phyloP scores from a whole-genome alignment of 1,284 basidiomycete species.

The Stereum hirsutum region DNA sequence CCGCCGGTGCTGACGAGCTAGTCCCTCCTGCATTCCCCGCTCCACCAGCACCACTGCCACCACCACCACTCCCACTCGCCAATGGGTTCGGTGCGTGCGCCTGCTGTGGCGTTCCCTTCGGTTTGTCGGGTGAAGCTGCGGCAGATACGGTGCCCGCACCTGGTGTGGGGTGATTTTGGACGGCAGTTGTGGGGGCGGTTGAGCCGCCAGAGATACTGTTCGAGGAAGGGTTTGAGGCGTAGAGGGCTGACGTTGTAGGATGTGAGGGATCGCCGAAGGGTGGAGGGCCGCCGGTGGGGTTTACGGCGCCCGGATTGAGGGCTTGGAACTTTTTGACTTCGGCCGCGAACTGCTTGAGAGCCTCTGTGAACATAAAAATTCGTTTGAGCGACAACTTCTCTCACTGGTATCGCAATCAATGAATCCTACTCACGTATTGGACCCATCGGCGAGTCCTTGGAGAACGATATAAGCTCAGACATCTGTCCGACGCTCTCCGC shows the following conservation, averaged over 20 bases:
- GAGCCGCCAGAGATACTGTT: not conserved
- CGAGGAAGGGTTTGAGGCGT: slow-evolving; percentile 1
- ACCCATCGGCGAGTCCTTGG: slow-evolving; percentile 42
- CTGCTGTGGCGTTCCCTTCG: slow-evolving; percentile 34
- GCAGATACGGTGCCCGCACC: slow-evolving; percentile 34
- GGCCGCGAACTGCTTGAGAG: slow-evolving; percentile 32
- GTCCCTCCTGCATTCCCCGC: too few species aligned
- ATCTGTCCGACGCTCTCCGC: slow-evolving; percentile 71
- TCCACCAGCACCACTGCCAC: too few species aligned
- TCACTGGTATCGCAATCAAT: slow-evolving; percentile 1
- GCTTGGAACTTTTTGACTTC: slow-evolving; percentile 31
- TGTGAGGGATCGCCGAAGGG: too few species aligned
- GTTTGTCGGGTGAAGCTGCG: slow-evolving; percentile 22
- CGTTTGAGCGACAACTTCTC: not conserved
- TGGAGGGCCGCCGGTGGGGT: slow-evolving; percentile 1
- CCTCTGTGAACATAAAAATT: slow-evolving; percentile 18
- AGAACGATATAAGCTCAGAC: slow-evolving; percentile 63
- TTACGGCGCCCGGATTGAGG: slow-evolving; percentile 5
- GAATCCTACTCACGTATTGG: slow-evolving; percentile 58
- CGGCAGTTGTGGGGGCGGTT: slow-evolving; percentile 5
- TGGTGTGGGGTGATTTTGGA: slow-evolving; percentile 9
- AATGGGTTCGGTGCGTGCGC: slow-evolving; percentile 29
- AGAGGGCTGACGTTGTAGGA: too few species aligned
- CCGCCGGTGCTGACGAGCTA: slow-evolving; percentile 19
- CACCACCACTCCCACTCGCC: too few species aligned